phyloP scores from a whole-genome alignment of 768 basidiomycete genomes.

The Pleurotus tuoliensis region DNA sequence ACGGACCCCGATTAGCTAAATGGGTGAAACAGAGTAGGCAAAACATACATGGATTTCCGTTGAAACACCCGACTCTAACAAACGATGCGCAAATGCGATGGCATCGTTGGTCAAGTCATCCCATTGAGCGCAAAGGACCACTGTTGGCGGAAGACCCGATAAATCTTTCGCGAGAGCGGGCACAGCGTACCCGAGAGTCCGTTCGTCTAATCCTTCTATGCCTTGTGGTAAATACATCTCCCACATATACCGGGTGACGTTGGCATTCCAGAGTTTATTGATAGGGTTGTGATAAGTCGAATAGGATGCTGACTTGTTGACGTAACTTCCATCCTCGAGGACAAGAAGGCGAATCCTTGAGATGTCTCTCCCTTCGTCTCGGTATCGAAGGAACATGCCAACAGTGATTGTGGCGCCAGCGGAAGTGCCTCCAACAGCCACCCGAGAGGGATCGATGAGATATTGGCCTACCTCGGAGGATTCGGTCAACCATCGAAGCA shows the following conservation, averaged over 20 bases:
- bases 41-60: slow-evolving; percentile 9
- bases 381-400: slow-evolving; percentile 9
- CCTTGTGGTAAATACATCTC: slow-evolving; percentile 4
- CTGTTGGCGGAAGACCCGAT: slow-evolving; percentile 2
- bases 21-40: not conserved
- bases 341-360: slow-evolving; percentile 5
- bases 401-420: slow-evolving; percentile 7
- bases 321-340: slow-evolving; percentile 8
- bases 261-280: slow-evolving; percentile 8
- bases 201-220: not conserved
- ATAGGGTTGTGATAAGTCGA: slow-evolving; percentile 8
- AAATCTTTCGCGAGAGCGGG: slow-evolving; percentile 8
- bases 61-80: slow-evolving; percentile 5
- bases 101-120: slow-evolving; percentile 9
- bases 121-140: slow-evolving; percentile 9
- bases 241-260: slow-evolving; percentile 8
- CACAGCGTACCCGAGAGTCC: slow-evolving; percentile 6
- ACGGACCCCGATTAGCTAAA: slow-evolving; percentile 4
- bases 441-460: slow-evolving; percentile 3
- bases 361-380: slow-evolving; percentile 1
- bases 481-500: slow-evolving; percentile 5
- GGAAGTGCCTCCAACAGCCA: slow-evolving; percentile 6
- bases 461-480: not conserved
- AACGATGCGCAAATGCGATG: slow-evolving; percentile 7
- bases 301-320: slow-evolving; percentile 6